These are phyloP conservation scores for Leucocoprinus leucothites DNA, from an alignment of 768 basidiomycete genomes.

Conservation along the genomic window DNA sequence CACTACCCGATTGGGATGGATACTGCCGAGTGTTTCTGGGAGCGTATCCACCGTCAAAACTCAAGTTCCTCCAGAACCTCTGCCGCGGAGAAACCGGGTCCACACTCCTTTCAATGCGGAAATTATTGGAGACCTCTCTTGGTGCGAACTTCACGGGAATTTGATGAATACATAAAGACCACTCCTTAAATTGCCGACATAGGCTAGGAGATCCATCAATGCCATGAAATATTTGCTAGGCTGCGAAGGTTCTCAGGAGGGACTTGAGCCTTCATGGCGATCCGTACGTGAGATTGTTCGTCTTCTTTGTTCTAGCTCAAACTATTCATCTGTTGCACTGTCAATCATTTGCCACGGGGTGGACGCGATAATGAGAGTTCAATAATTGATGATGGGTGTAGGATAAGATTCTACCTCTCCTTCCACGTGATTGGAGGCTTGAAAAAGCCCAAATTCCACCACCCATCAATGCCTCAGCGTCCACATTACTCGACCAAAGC, in stretches of 20 bases:
- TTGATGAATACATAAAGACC: not conserved
- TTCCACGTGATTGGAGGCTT: constrained; percentile 28
- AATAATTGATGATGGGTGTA: constrained; percentile 1
- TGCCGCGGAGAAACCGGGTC: not conserved
- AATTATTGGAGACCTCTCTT: not conserved
- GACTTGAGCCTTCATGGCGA: not conserved
- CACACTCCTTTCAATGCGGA: not conserved
- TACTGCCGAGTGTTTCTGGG: constrained; percentile 2
- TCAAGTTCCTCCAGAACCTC: not conserved
- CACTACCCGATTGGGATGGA: constrained; percentile 3
- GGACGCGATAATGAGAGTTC: constrained; percentile 17
- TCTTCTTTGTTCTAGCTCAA: not conserved
- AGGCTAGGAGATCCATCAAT: not conserved
- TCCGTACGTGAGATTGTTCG: constrained; percentile 6
- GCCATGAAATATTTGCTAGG: not conserved
- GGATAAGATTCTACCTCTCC: constrained; percentile 13
- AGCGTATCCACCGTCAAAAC: not conserved
- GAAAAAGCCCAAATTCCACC: constrained; percentile 22
- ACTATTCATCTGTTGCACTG: not conserved
- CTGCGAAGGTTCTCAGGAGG: constrained; percentile 13
- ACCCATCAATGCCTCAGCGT: constrained; percentile 16
- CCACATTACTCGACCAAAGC: constrained; percentile 23
- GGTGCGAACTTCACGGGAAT: not conserved
- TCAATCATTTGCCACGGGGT: constrained; percentile 1
- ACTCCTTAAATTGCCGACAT: not conserved